Evolutionary conservation across 192 early-diverging fungal species (phyloP), one percentile per base, ranked within the genome.

Genomic region (Jimgerdemannia lactiflua): DNA sequence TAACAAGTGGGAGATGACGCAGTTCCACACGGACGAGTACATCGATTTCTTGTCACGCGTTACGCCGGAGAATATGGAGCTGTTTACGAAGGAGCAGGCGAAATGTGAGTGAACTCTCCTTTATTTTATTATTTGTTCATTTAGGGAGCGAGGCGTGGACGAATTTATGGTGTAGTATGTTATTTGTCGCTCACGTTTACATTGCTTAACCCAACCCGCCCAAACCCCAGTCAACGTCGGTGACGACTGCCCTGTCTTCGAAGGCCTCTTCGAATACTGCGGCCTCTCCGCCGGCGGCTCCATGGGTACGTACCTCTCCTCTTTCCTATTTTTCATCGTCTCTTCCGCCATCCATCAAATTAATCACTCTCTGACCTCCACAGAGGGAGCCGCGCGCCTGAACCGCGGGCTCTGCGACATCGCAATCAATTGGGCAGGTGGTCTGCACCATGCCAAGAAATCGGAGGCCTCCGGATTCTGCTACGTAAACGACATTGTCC

Each of bases 211-310:
- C 29, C 29, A 29, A 29, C 29, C 29, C 29, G 29, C 29, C 29
- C 29, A 29, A 29, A 3, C 39, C 3, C 18, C 42, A 90, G 88
- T 93, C 80, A 95, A 97, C 73, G 87, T 96, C 7, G 92, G 92
- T 29, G 92, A 96, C 43, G 98, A 99, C 84, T 98, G 96, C 82
- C 98, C 98, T 29, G 90, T 96, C 0, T 99, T 98, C 82, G 96
- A 98, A 74, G 98, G 98, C 0, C 79, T 99, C 10, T 98, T 93
- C 80, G 96, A 98, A 81, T 99, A 96, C 79, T 99, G 96, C 82
- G 86, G 89, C 19, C 89, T 97, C 20, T 96, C 94, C 40, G 92
- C 95, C 10, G 98, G 98, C 69, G 96, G 94, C 64, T 97, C 96
- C 4, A 93, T 99, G 71, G 95, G 88, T 87, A 82, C 76, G 77